Base-by-base conservation (phyloP, 2,329 filamentous ascomycete species). In the Aspergillus neotritici region DNA sequence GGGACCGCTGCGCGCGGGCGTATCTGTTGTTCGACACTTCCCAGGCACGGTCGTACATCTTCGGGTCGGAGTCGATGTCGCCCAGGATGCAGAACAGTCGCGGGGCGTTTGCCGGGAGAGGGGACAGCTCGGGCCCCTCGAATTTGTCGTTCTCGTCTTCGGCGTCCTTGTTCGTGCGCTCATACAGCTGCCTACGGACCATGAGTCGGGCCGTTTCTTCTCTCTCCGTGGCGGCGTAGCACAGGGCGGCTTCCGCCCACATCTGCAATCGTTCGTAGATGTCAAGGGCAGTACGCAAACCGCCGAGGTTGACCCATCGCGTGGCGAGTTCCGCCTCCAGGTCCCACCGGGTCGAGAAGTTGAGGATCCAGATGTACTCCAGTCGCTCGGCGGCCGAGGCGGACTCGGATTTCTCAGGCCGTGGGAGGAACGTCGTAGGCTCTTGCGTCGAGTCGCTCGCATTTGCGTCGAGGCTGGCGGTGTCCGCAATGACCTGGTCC, bases 201-300 rank as follows among this genome's bases (percentile, higher is more conserved):
- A 96, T 78, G 3, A 76, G 78, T 43, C 79, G 80, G 1, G 89
- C 93, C 59, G 93, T 93, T 16, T 86, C 86, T 66, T 96, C 90
- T 67, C 82, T 76, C n/a, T 83, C 78, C 0, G 83, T 86, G 0
- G 80, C 75, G 10, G 88, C 90, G 56, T 88, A 84, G 63, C 93
- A 98, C 2, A 98, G 75, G 0, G 93, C 91, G 4, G 90, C 88
- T 67, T 98, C 93, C 1, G 93, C 87, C 89, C 93, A 97, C 64
- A 97, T 83, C 44, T 89, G 83, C 13, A 98, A 71, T 3, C 93
- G 79, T 68, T 95, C 90, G 68, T 97, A 98, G 48, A 98, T 97
- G 48, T 96, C 93, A 1, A 98, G 77, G 0, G 93, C 93, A 1
- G 90, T 94, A 3, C 87, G 77, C 2, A 98, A 71, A 32, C 89